A percentile compares a stretch with the other conserved stretches of the same genome.
Conservation (phyloP, 306 rosid species). For the Pyrus pyrifolia region DNA sequence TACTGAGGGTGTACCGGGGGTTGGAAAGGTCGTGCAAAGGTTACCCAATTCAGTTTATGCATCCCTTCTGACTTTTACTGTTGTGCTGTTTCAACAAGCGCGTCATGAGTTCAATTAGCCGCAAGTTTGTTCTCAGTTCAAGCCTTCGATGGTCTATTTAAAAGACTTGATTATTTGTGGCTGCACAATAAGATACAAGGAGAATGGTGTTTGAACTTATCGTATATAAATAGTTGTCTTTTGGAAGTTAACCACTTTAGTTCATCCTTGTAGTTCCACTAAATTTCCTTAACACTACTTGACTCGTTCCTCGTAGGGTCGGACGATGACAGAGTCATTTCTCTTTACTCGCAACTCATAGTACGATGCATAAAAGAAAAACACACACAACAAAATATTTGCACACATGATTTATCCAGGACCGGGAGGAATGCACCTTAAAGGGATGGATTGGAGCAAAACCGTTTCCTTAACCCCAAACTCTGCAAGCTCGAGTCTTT, state of each 20-base stretch:
- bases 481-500: no score
- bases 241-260: neutral
- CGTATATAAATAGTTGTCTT: no score
- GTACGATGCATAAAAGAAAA: no score
- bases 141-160: neutral
- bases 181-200: neutral
- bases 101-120: neutral
- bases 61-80: constrained; percentile 53
- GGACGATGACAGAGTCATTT: no score
- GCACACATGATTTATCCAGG: no score
- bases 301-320: neutral
- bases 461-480: no score
- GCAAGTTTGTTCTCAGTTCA: neutral
- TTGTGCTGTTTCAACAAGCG: constrained; percentile 42
- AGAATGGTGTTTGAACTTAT: neutral
- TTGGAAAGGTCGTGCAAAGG: constrained; percentile 68
- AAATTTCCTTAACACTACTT: neutral
- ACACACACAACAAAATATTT: no score
- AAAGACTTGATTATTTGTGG: neutral
- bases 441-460: no score
- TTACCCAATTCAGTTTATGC: constrained; percentile 73
- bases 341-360: no score
- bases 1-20: constrained; percentile 85
- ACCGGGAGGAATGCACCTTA: no score
- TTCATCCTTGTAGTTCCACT: neutral